Evolutionary conservation across 352 stramenopile genomes (phyloP), one percentile per base, ranked within the genome.

Genomic region (Pythium phragmiticola): DNA sequence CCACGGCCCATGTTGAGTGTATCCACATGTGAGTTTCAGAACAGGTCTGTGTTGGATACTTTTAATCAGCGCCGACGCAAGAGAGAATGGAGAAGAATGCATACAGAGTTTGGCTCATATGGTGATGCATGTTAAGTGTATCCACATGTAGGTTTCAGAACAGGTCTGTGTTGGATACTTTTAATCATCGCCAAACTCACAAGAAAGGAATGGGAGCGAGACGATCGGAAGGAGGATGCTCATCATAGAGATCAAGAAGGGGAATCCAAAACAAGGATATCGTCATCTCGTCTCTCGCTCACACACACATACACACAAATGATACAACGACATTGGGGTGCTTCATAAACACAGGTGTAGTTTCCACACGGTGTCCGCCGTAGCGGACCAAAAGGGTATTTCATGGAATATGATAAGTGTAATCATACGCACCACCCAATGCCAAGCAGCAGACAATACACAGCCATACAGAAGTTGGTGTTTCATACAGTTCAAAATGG

Each of bases 311-410:
- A 39, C 34, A 39, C 34, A 46, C 37, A 46, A 21, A 46, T 1
- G 2, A 46, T 14, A 58, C 46, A 78, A 65, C 51, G 30, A 26
- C 52, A 65, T 65, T 37, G 41, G 56, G 67, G 85, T 82, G 77
- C 82, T 82, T 94, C 84, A 94, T 89, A 89, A 94, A 94, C 84
- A 94, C 84, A 94, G 84, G 84, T 94, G 84, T 94, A 66, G 53
- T 68, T 76, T 94, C 84, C 73, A 94, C 84, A 94, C 30, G 57
- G 76, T 92, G 36, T 58, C 87, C 73, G 82, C 79, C 78, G 63
- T 58, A 60, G 77, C 75, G 76, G 78, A 87, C 69, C 75, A 89
- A 92, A 93, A 87, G 83, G 85, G 83, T 90, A 81, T 88, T 60
- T 88, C 81, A 79, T 78, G 52, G 50, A 80, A 79, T 73, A 79